These are phyloP conservation scores for Colletotrichum sublineola DNA, from an alignment of 2,329 filamentous ascomycete genomes.

Conservation along the genomic window DNA sequence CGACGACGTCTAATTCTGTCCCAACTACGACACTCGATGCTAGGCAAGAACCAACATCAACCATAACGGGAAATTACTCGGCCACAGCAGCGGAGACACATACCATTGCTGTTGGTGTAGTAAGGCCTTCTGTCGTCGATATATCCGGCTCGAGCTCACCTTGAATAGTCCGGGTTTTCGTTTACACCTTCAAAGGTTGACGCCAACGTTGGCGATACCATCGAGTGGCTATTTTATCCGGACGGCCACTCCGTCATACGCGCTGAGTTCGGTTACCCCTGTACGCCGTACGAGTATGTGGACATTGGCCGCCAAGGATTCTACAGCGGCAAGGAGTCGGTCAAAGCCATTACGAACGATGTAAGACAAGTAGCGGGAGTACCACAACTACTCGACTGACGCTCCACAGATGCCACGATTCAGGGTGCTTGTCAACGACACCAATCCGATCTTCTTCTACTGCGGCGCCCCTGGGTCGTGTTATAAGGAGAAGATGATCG, in stretches of 20 bases:
- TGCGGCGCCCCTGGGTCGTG: constrained; percentile 78
- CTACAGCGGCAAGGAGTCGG: constrained; percentile 63
- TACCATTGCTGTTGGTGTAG: constrained; percentile 41
- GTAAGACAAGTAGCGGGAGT: constrained; percentile 50
- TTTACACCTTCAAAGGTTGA: constrained; percentile 49
- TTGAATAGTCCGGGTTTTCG: constrained; percentile 47
- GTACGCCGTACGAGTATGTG: constrained; percentile 71
- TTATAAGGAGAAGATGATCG: constrained; percentile 76
- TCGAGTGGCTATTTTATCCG: constrained; percentile 73
- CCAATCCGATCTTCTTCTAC: constrained; percentile 76
- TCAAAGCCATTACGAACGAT: constrained; percentile 60
- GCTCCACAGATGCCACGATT: constrained; percentile 59
- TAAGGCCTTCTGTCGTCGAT: not conserved
- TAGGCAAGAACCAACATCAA: not conserved
- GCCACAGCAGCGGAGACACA: constrained; percentile 19
- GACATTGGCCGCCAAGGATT: constrained; percentile 64
- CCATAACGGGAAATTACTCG: not conserved
- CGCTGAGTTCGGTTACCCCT: constrained; percentile 70
- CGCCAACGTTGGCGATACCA: constrained; percentile 61
- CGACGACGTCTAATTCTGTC: not conserved
- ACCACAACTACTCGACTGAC: constrained; percentile 45
- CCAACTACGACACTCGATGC: not conserved
- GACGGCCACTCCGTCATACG: constrained; percentile 74
- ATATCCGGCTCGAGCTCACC: not conserved
- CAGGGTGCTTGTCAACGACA: constrained; percentile 67